phyloP scores from a whole-genome alignment of 1,284 basidiomycete species.

The Leccinum colubrinum region DNA sequence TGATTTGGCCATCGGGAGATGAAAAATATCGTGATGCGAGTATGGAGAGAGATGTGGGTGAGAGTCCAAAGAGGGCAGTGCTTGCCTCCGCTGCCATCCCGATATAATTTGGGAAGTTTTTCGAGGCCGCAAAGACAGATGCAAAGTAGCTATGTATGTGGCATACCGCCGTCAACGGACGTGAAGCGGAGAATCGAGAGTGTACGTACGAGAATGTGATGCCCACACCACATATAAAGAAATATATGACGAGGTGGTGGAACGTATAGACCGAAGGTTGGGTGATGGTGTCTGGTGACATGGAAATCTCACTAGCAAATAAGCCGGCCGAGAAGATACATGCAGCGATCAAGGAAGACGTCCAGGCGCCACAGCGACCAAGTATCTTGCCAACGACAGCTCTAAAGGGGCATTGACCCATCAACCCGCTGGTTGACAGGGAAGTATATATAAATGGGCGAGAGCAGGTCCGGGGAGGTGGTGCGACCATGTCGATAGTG shows the following conservation, averaged over 20 bases:
- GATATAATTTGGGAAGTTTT: constrained; percentile 59
- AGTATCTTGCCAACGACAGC: constrained; percentile 57
- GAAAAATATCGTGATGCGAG: constrained; percentile 63
- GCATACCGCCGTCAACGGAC: background rate
- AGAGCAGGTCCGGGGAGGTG: background rate
- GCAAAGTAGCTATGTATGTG: constrained; percentile 61
- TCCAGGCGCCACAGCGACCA: constrained; percentile 58
- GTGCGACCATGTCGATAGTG: constrained; percentile 59
- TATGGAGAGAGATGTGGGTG: constrained; percentile 68
- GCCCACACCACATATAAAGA: constrained; percentile 63
- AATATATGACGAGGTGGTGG: constrained; percentile 53
- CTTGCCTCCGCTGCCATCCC: constrained; percentile 65
- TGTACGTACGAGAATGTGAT: constrained; percentile 66
- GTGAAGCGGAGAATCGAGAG: background rate
- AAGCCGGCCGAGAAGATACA: constrained; percentile 52
- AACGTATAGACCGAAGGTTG: constrained; percentile 45
- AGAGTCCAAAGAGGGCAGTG: constrained; percentile 73
- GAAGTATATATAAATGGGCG: background rate
- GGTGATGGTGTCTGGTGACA: constrained; percentile 34
- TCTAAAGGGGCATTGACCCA: constrained; percentile 67
- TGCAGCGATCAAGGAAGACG: constrained; percentile 62
- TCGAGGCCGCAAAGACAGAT: constrained; percentile 70
- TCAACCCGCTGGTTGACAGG: constrained; percentile 50
- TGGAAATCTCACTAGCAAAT: constrained; percentile 56
- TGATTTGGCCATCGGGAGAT: constrained; percentile 43